Evolutionary conservation across 1,284 basidiomycete genomes (phyloP).

Genomic region (Leucoagaricus sp.): DNA sequence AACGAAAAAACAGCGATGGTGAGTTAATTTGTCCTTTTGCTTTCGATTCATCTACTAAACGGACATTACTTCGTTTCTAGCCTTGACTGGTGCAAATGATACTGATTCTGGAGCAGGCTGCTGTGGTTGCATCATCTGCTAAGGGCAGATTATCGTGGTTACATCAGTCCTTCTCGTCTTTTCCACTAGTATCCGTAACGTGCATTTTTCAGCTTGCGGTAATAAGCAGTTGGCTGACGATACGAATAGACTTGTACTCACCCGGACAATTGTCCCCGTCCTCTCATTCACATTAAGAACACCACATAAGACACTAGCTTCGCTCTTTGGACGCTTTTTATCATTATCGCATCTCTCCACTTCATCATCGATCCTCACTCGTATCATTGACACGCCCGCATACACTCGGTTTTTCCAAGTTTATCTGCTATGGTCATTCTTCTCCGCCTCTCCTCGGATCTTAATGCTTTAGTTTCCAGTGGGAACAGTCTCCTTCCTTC

Average conservation of each 20-base stretch:
- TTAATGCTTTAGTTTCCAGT: no score
- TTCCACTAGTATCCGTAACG: no score
- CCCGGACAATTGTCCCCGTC: background rate
- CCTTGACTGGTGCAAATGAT: constrained; percentile 10
- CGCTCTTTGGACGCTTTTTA: no score
- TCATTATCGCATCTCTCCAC: no score
- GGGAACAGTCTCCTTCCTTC: no score
- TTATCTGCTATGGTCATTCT: no score
- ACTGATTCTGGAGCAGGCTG: constrained; percentile 29
- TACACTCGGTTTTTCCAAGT: no score
- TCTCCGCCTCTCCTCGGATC: no score
- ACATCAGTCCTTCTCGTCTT: background rate
- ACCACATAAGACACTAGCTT: no score
- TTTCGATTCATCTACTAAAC: background rate
- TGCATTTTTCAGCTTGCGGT: background rate
- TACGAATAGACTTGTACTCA: background rate
- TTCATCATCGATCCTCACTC: no score
- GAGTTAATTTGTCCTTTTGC: constrained; percentile 11
- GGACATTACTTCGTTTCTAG: background rate
- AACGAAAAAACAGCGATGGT: constrained; percentile 33
- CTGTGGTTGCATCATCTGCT: constrained; percentile 45
- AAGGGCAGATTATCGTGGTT: background rate
- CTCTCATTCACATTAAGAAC: no score
- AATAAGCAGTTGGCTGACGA: background rate
- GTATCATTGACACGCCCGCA: no score